Base-by-base conservation (phyloP, 2,329 filamentous ascomycete genomes). In the Aspergillus sp. region DNA sequence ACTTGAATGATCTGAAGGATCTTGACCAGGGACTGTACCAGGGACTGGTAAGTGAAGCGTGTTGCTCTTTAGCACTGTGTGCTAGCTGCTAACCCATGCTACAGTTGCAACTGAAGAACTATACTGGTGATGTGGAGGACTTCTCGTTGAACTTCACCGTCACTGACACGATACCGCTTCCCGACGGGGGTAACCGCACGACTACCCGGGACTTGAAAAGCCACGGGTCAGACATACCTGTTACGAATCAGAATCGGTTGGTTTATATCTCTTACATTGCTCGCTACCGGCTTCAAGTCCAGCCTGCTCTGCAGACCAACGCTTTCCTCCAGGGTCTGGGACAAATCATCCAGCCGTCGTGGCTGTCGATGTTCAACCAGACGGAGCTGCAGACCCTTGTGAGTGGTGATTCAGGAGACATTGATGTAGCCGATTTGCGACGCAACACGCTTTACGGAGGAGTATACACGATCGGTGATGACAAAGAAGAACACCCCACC, bases 351-450 rank as follows among this genome's bases (percentile, higher is more conserved):
- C 89, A 93, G 60, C 93, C 94, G 0, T 87, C 87, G 3, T 99
- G 95, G 95, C 84, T 99, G 4, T 92, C 90, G 69, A 98, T 99
- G 95, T 99, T 99, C 82, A 99, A 99, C 76, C 94, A 97, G 74
- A 87, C 87, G 3, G 95, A 99, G 75, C 84, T 99, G 4, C 95
- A 98, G 78, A 95, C 91, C 1, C 87, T 99, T 5, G 90, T 99
- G 15, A 91, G 92, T 56, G 95, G 95, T 47, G 92, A 96, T 68
- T 89, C 88, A 28, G 89, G 89, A 9, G 88, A 91, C 63, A 96
- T 99, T 60, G 90, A 97, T 70, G 84, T 99, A 38, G 87, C 90
- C 28, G 95, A 99, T 74, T 83, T 98, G 43, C 87, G 93, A 23
- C 82, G 82, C 57, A 91, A 98, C 77, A 98, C 95, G 0, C 77